phyloP scores from a whole-genome alignment of 768 basidiomycete genomes.

The Mycena haematopus region DNA sequence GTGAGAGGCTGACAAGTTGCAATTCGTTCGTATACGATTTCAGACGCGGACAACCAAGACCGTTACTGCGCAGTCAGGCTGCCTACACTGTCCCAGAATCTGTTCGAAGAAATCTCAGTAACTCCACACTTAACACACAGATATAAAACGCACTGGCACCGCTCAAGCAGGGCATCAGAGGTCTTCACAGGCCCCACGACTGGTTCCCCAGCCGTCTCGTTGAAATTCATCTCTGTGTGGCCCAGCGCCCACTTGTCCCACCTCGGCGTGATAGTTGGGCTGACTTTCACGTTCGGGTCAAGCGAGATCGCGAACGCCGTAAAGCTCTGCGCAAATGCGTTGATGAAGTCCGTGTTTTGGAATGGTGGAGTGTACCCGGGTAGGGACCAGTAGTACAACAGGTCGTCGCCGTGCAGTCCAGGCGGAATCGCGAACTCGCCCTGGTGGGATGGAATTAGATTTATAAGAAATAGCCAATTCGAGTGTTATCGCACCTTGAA shows the following conservation, averaged over 20 bases:
- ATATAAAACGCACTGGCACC: conserved; percentile 5
- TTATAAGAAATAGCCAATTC: conserved; percentile 9
- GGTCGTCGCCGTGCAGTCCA: conserved; percentile 34
- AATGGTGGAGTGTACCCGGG: conserved; percentile 18
- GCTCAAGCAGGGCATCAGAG: neutral
- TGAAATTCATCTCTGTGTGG: conserved; percentile 20
- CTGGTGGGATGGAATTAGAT: conserved; percentile 14
- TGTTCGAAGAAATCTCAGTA: neutral
- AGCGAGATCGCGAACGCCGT: conserved; percentile 16
- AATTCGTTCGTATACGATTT: too few species aligned
- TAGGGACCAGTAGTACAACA: conserved; percentile 37
- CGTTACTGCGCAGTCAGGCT: neutral
- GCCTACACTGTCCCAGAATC: neutral
- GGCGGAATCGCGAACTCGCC: conserved; percentile 40
- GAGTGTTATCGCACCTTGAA: conserved; percentile 37
- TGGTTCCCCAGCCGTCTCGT: conserved; percentile 6
- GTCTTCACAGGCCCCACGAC: conserved; percentile 1
- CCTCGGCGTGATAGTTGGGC: conserved; percentile 15
- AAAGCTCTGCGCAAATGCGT: conserved; percentile 20
- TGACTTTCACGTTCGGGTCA: conserved; percentile 13
- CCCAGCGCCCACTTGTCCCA: neutral
- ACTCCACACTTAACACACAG: neutral
- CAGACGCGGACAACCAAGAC: too few species aligned
- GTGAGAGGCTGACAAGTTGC: too few species aligned
- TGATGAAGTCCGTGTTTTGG: conserved; percentile 20